Percentiles rank a stretch among this genome's conserved stretches.
Evolutionary conservation across 2,329 filamentous ascomycete genomes (phyloP).

Genomic region (Aspergillus caelatus): DNA sequence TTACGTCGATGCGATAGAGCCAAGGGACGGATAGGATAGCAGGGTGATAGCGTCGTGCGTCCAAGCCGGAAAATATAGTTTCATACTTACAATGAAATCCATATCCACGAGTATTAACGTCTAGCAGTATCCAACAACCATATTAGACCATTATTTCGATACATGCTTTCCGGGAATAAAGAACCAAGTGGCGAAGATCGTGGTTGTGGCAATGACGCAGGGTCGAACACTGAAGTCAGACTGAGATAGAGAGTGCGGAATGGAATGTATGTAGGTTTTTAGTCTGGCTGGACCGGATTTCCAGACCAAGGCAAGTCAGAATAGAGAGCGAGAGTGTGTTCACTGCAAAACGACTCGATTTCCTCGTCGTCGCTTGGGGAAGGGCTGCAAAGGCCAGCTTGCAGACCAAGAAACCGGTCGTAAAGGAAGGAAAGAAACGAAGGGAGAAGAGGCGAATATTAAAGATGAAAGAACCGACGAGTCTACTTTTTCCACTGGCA

Average conservation of each 20-base stretch:
- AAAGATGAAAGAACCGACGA: constrained; percentile 8
- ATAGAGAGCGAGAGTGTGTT: constrained; percentile 5
- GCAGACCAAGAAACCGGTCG: constrained; percentile 15
- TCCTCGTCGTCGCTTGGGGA: neutral
- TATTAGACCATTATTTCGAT: constrained; percentile 36
- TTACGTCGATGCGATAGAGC: constrained; percentile 2
- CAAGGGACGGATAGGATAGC: neutral
- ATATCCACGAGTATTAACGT: constrained; percentile 36
- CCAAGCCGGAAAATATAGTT: constrained; percentile 6
- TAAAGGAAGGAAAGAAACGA: constrained; percentile 4
- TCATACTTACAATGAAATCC: constrained; percentile 49
- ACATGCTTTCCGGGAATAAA: constrained; percentile 32
- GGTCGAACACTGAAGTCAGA: constrained; percentile 11
- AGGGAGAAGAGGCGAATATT: constrained; percentile 10
- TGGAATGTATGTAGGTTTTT: neutral
- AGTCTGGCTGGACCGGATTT: neutral
- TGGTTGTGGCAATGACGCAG: constrained; percentile 24
- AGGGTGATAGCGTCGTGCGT: neutral
- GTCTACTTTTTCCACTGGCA: constrained; percentile 6
- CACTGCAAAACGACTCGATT: neutral
- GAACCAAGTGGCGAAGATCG: constrained; percentile 6
- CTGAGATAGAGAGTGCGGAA: constrained; percentile 9
- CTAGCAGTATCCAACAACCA: constrained; percentile 28
- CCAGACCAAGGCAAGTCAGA: neutral
- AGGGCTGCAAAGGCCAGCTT: constrained; percentile 28